Evolutionary conservation across 495 filamentous ascomycete species (phyloP).

Genomic region (Chaetomium cochliodes): DNA sequence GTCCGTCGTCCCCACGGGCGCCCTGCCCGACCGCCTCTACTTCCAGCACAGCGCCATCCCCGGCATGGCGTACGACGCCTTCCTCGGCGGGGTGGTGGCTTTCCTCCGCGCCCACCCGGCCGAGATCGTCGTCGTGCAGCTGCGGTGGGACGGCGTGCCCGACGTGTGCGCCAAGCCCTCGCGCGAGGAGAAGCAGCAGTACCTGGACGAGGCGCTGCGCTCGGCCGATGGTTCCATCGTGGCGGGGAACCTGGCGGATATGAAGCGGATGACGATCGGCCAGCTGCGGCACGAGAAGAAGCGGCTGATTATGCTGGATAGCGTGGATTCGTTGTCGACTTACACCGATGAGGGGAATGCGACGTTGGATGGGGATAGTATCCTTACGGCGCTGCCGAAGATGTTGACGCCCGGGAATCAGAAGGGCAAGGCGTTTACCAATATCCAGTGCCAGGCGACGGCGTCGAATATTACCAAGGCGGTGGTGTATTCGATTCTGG

Average conservation of each 20-base stretch:
- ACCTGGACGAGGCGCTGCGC: constrained; percentile 42
- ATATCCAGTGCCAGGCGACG: constrained; percentile 57
- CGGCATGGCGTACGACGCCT: constrained; percentile 52
- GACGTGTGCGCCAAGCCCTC: constrained; percentile 45
- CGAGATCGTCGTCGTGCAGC: constrained; percentile 54
- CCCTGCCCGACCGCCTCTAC: constrained; percentile 49
- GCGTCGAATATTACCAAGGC: constrained; percentile 51
- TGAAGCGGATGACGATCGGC: constrained; percentile 38
- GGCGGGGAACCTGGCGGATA: constrained; percentile 39
- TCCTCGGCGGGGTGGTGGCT: constrained; percentile 44
- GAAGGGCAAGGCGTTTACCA: constrained; percentile 44
- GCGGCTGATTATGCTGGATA: constrained; percentile 49
- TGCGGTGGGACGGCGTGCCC: constrained; percentile 56
- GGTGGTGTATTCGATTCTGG: constrained; percentile 46
- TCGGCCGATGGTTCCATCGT: constrained; percentile 33
- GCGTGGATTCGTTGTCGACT: constrained; percentile 48
- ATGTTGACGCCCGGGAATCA: constrained; percentile 40
- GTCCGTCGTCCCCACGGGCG: constrained; percentile 34
- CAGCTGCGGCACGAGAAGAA: constrained; percentile 44
- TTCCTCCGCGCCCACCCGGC: constrained; percentile 47
- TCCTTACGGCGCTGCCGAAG: constrained; percentile 44
- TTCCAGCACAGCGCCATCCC: constrained; percentile 57
- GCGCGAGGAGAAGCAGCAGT: constrained; percentile 43
- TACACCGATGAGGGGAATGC: constrained; percentile 55
- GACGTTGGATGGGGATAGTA: constrained; percentile 47